Evolutionary conservation across 2,329 filamentous ascomycete genomes (phyloP), one percentile per base, ranked within the genome.

Genomic region (Claviceps maximensis): DNA sequence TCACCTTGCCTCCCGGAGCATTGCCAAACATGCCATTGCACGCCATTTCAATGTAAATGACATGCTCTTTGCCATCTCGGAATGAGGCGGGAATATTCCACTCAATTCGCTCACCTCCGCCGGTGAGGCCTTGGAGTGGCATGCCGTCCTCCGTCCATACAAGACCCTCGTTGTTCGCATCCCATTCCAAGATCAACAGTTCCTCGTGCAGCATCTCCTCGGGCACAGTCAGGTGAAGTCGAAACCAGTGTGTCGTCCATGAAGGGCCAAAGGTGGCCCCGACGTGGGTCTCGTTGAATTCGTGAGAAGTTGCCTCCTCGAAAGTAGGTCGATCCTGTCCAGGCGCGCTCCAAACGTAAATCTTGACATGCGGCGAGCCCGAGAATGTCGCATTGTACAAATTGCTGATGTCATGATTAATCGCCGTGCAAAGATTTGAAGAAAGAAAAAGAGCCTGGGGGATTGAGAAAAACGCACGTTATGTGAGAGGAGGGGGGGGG

Each of bases 21-120:
- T 95, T 95, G 60, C 93, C 93, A 71, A 97, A 97, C 90, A 97
- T 97, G 68, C 85, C 84, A 67, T 98, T 98, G 71, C 93, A 97
- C 21, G 93, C 93, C 87, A 97, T 95, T 72, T 98, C 93, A 58
- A 98, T 84, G 68, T 96, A 98, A 62, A 98, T 87, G 19, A 78
- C 82, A 67, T 97, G 90, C 62, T 89, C 80, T 65, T 91, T 83
- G 51, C 89, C 90, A 66, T 95, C 87, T 56, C 87, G 80, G 71
- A 87, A 95, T 17, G 75, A 74, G 50, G 87, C 75, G 9, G 93
- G 91, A 46, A 98, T 75, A 55, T 95, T 82, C 90, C 91, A 98
- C 69, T 97, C 89, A 17, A 84, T 78, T 52, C 93, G 80, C 63
- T 98, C 93, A 42, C 87, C 88, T 53, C 86, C 85, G 19, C 93